Conservation (phyloP, 768 basidiomycete genomes). For the Phlegmacium glaucopus region DNA sequence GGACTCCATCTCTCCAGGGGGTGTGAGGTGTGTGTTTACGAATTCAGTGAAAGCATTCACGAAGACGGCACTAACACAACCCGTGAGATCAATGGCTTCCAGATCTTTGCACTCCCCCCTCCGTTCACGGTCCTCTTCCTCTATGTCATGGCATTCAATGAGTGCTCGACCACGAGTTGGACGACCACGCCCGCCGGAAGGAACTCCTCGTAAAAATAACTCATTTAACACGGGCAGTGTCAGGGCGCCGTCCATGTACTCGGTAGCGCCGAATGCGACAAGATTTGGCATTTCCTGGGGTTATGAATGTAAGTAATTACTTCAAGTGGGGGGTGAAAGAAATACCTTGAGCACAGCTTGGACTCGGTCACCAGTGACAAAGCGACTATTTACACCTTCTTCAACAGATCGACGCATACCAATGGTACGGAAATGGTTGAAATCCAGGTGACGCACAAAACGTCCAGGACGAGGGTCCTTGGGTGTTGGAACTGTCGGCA, state of each 20-base stretch:
- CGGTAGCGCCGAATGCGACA: slow-evolving; percentile 88
- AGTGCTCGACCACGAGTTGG: slow-evolving; percentile 58
- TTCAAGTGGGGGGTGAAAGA: too few species aligned
- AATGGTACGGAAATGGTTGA: slow-evolving; percentile 96
- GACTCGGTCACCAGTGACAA: slow-evolving; percentile 89
- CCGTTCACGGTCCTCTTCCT: slow-evolving; percentile 77
- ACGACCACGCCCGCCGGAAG: slow-evolving; percentile 66
- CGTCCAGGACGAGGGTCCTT: slow-evolving; percentile 73
- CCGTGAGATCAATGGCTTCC: slow-evolving; percentile 90
- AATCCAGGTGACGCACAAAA: slow-evolving; percentile 85
- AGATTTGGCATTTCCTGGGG: slow-evolving; percentile 85
- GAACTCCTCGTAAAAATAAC: slow-evolving; percentile 80
- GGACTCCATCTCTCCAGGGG: slow-evolving; percentile 36
- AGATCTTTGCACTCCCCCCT: slow-evolving; percentile 73
- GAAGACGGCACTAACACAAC: slow-evolving; percentile 91
- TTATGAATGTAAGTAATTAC: too few species aligned
- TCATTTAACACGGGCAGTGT: slow-evolving; percentile 84
- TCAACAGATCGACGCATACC: slow-evolving; percentile 93
- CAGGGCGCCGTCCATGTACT: slow-evolving; percentile 96
- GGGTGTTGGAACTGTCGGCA: slow-evolving; percentile 55
- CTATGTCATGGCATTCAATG: slow-evolving; percentile 52
- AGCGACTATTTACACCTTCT: slow-evolving; percentile 84
- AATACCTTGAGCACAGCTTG: slow-evolving; percentile 70
- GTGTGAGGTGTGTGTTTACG: slow-evolving; percentile 60
- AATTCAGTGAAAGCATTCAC: slow-evolving; percentile 84